Evolutionary conservation across 306 rosid species (phyloP).

Genomic region (Ziziphus jujuba): DNA sequence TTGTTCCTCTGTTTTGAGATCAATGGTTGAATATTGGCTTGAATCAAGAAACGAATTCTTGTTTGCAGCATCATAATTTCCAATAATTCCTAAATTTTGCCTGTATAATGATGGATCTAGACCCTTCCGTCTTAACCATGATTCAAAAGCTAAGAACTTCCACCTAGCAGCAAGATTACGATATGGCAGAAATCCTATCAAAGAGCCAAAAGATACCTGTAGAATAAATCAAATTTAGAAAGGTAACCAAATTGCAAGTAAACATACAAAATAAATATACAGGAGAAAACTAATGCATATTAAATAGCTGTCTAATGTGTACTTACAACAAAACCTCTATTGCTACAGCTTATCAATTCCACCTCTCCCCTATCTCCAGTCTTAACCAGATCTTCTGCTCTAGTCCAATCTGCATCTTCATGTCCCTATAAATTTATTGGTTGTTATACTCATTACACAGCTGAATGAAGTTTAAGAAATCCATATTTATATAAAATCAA

Average conservation of each 20-base stretch:
- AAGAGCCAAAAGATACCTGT: slow-evolving; percentile 88
- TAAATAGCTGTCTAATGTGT: slow-evolving; percentile 13
- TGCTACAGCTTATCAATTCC: slow-evolving; percentile 76
- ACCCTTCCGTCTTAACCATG: slow-evolving; percentile 88
- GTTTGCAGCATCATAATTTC: slow-evolving; percentile 47
- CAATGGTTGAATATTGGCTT: slow-evolving; percentile 33
- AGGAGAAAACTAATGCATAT: not conserved
- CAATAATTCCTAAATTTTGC: slow-evolving; percentile 55
- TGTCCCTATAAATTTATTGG: slow-evolving; percentile 43
- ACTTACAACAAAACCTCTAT: slow-evolving; percentile 91
- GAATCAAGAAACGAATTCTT: slow-evolving; percentile 31
- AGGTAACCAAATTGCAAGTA: slow-evolving; percentile 23
- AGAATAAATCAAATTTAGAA: slow-evolving; percentile 38
- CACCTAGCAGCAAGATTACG: slow-evolving; percentile 81
- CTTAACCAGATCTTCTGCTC: slow-evolving; percentile 58
- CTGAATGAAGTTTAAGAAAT: slow-evolving; percentile 17
- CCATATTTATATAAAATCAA: slow-evolving; percentile 12
- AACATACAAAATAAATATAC: slow-evolving; percentile 1
- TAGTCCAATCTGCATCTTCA: slow-evolving; percentile 75
- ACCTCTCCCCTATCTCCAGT: slow-evolving; percentile 64
- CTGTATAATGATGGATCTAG: slow-evolving; percentile 76
- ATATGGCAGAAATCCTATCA: slow-evolving; percentile 90
- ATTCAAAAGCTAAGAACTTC: slow-evolving; percentile 95
- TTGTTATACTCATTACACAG: slow-evolving; percentile 9
- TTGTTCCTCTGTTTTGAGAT: slow-evolving; percentile 39